A percentile compares a stretch with the other conserved stretches of the same genome.
Conservation (phyloP, 768 basidiomycete species). For the Boletus eberwhitei region DNA sequence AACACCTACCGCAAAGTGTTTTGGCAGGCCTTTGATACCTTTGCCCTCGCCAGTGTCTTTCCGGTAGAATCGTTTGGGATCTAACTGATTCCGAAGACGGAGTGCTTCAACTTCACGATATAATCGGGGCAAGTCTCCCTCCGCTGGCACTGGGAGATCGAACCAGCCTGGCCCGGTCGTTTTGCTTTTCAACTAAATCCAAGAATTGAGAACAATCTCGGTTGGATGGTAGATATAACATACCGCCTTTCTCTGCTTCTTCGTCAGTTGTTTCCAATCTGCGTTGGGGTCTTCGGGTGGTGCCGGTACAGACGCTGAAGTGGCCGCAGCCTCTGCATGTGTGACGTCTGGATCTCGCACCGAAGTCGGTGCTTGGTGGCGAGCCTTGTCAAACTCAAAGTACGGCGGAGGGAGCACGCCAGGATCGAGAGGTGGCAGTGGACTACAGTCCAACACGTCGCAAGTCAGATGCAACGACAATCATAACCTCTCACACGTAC, state of each 20-base stretch:
- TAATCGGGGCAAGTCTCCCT: constrained; percentile 73
- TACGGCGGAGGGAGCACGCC: constrained; percentile 63
- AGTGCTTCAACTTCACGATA: constrained; percentile 86
- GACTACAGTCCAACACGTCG: constrained; percentile 33
- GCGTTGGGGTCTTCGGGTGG: constrained; percentile 61
- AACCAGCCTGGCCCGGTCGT: constrained; percentile 86
- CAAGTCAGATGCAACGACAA: background rate
- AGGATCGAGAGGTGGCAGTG: constrained; percentile 63
- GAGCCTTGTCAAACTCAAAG: constrained; percentile 48
- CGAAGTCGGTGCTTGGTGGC: constrained; percentile 41
- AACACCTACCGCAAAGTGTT: constrained; percentile 79
- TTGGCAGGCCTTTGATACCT: constrained; percentile 80
- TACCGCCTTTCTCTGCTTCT: constrained; percentile 70
- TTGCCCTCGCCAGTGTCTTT: constrained; percentile 85
- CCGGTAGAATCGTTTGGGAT: constrained; percentile 88
- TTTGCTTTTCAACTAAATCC: constrained; percentile 54
- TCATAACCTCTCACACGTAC: constrained; percentile 30
- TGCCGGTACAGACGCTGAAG: constrained; percentile 47
- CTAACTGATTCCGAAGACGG: constrained; percentile 81
- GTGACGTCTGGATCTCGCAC: constrained; percentile 64
- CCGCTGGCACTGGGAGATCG: constrained; percentile 78
- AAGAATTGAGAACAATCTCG: background rate
- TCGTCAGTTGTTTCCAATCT: constrained; percentile 67
- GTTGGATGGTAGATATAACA: constrained; percentile 11
- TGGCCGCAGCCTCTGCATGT: constrained; percentile 48